A percentile compares a stretch with the other conserved stretches of the same genome.
These are phyloP conservation scores for Holtermanniella nyarrowii DNA, from an alignment of 768 basidiomycete genomes.

Conservation along the genomic window DNA sequence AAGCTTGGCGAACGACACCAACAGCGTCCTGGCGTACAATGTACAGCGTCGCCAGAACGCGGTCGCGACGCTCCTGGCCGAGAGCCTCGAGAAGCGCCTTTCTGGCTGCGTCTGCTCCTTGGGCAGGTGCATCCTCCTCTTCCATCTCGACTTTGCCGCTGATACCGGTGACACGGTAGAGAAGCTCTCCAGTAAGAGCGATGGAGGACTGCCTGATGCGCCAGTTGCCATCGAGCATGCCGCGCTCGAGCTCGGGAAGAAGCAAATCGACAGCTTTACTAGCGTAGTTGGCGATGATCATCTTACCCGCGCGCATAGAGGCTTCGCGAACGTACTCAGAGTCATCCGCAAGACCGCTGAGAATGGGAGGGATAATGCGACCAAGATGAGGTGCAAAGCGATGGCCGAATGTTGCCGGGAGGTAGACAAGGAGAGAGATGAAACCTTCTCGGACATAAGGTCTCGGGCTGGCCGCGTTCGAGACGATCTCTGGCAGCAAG, in stretches of 20 bases:
- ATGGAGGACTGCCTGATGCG: slow-evolving; percentile 96
- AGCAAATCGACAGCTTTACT: slow-evolving; percentile 83
- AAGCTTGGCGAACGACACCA: slow-evolving; percentile 74
- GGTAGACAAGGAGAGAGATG: slow-evolving; percentile 90
- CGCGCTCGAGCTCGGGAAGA: slow-evolving; percentile 82
- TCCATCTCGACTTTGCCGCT: slow-evolving; percentile 74
- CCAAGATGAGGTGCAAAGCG: slow-evolving; percentile 93
- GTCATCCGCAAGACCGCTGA: slow-evolving; percentile 78
- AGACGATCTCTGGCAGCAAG: slow-evolving; percentile 84
- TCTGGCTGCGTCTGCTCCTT: slow-evolving; percentile 64
- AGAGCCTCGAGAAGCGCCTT: slow-evolving; percentile 79
- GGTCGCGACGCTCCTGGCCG: slow-evolving; percentile 76
- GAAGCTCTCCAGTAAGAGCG: slow-evolving; percentile 83
- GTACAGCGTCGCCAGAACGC: slow-evolving; percentile 81
- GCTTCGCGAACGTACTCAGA: slow-evolving; percentile 95
- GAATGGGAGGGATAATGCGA: slow-evolving; percentile 84
- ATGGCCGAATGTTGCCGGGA: slow-evolving; percentile 91
- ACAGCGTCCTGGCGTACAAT: slow-evolving; percentile 89
- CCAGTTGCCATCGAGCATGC: slow-evolving; percentile 93
- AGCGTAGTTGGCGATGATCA: slow-evolving; percentile 94
- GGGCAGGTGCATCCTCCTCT: slow-evolving; percentile 52
- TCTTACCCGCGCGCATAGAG: slow-evolving; percentile 95
- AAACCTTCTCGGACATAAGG: slow-evolving; percentile 93
- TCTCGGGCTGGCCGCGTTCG: slow-evolving; percentile 76
- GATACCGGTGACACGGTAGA: slow-evolving; percentile 96